Conservation (phyloP, 495 filamentous ascomycete genomes). For the Poronia punctata region DNA sequence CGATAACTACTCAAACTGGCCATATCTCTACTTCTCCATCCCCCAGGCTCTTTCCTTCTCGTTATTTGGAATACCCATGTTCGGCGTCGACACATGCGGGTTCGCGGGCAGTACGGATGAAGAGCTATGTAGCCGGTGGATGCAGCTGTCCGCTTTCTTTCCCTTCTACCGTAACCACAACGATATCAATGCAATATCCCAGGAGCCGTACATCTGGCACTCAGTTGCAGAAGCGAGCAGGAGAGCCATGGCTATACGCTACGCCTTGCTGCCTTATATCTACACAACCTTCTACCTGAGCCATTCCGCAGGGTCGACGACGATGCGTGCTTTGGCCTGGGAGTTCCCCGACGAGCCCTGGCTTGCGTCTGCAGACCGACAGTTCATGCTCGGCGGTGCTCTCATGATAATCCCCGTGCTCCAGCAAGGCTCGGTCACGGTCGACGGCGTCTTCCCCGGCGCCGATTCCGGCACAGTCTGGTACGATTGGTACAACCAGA, state of each 20-base stretch:
- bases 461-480: slow-evolving; percentile 53
- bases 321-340: slow-evolving; percentile 78
- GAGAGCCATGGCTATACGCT: slow-evolving; percentile 67
- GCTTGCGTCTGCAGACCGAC: slow-evolving; percentile 59
- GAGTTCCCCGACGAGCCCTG: slow-evolving; percentile 74
- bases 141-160: slow-evolving; percentile 80
- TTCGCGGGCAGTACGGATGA: slow-evolving; percentile 65
- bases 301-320: slow-evolving; percentile 60
- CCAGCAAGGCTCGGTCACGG: slow-evolving; percentile 53
- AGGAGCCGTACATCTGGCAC: slow-evolving; percentile 74
- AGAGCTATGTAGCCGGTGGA: slow-evolving; percentile 81
- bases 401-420: slow-evolving; percentile 71
- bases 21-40: slow-evolving; percentile 70
- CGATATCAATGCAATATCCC: slow-evolving; percentile 49
- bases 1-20: slow-evolving; percentile 66
- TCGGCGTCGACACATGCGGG: slow-evolving; percentile 76
- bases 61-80: slow-evolving; percentile 83
- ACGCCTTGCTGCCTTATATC: slow-evolving; percentile 67
- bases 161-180: slow-evolving; percentile 89
- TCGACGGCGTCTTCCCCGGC: slow-evolving; percentile 75
- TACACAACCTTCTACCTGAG: slow-evolving; percentile 75
- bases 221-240: slow-evolving; percentile 60
- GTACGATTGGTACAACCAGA: slow-evolving; percentile 78
- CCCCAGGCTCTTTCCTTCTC: slow-evolving; percentile 74
- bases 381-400: slow-evolving; percentile 69